phyloP scores from a whole-genome alignment of 306 rosid genomes.

The Prunus armeniaca region DNA sequence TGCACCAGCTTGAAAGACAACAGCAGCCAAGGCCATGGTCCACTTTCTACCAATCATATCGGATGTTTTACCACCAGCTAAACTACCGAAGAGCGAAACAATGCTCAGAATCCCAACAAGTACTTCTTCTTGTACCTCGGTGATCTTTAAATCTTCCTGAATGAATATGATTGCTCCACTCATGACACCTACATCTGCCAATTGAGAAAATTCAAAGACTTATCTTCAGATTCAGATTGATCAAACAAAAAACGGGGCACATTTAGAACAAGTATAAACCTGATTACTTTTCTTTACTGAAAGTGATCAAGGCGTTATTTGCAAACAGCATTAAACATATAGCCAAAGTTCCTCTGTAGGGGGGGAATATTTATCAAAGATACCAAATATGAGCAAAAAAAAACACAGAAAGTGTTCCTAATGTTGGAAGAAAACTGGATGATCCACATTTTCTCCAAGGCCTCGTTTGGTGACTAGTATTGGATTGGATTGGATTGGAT shows the following conservation, averaged over 20 bases:
- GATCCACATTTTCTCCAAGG: no score
- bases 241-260: background rate
- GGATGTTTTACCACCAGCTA: constrained; percentile 87
- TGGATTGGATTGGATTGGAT: no score
- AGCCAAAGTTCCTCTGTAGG: background rate
- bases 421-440: background rate
- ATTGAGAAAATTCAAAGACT: constrained; percentile 16
- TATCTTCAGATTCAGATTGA: background rate
- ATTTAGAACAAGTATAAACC: background rate
- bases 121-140: constrained; percentile 74
- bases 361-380: background rate
- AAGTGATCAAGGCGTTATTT: background rate
- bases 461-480: no score
- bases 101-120: constrained; percentile 84
- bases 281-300: background rate
- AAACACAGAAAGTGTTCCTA: background rate
- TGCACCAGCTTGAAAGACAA: constrained; percentile 76
- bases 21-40: constrained; percentile 91
- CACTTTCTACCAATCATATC: constrained; percentile 87
- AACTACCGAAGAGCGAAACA: constrained; percentile 83
- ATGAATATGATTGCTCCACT: constrained; percentile 94
- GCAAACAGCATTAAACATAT: background rate
- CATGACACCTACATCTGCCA: constrained; percentile 98
- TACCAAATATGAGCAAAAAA: no score
- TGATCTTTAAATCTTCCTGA: constrained; percentile 77